phyloP scores from a whole-genome alignment of 73 alveolate genomes.

The Paramecium sonneborni region DNA sequence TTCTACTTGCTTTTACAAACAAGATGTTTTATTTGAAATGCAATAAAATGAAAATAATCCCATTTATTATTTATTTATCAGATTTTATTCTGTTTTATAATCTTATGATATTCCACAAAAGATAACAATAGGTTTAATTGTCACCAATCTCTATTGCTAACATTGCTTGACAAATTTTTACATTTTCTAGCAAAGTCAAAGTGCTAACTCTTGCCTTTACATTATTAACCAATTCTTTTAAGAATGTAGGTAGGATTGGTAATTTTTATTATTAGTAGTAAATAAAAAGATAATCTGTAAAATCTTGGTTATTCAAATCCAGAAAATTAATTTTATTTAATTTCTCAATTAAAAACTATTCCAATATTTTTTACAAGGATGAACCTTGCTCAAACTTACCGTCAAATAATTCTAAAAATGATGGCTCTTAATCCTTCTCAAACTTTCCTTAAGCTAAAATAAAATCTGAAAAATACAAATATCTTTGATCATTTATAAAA shows the following conservation, averaged over 20 bases:
- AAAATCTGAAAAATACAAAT: not conserved
- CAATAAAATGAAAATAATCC: not conserved
- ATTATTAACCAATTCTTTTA: not conserved
- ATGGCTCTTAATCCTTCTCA: not conserved
- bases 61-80: not conserved
- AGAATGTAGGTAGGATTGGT: not conserved
- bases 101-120: not conserved
- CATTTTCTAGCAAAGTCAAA: not conserved
- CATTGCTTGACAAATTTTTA: not conserved
- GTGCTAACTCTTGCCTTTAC: not conserved
- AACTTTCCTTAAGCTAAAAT: not conserved
- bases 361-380: not conserved
- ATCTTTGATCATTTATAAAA: not conserved
- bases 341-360: not conserved
- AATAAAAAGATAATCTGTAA: not conserved
- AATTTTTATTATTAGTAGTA: not conserved
- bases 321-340: not conserved
- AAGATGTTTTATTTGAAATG: not conserved
- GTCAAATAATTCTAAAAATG: not conserved
- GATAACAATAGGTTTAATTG: not conserved
- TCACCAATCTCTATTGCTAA: not conserved
- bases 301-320: not conserved
- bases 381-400: not conserved
- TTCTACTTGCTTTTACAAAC: not conserved
- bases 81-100: not conserved